phyloP scores from a whole-genome alignment of 1,284 basidiomycete genomes.

The Earliella scabrosa region DNA sequence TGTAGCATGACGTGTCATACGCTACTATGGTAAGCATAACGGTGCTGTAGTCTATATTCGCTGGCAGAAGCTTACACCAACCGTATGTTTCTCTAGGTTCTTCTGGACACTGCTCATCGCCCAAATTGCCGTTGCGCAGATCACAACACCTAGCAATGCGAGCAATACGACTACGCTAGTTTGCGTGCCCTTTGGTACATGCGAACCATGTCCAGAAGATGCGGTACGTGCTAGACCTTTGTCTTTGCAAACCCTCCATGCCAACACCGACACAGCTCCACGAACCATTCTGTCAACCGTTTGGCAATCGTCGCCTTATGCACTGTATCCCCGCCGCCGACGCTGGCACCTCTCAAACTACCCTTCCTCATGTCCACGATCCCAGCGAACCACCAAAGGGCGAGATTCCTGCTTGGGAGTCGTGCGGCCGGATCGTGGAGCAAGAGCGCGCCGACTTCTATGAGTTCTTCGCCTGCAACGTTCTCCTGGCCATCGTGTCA shows the following conservation, averaged over 20 bases:
- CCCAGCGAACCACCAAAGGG: slow-evolving; percentile 41
- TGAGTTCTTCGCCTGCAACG: slow-evolving; percentile 86
- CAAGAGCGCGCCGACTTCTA: slow-evolving; percentile 84
- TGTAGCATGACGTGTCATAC: slow-evolving; percentile 17
- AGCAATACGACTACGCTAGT: slow-evolving; percentile 39
- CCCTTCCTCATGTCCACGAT: slow-evolving; percentile 15
- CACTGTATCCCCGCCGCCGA: slow-evolving; percentile 63
- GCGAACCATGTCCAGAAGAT: slow-evolving; percentile 82
- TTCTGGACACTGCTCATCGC: no score
- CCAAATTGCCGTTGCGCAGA: no score
- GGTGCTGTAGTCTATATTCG: no score
- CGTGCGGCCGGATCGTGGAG: slow-evolving; percentile 82
- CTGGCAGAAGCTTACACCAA: no score
- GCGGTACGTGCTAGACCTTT: slow-evolving; percentile 55
- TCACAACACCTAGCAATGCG: slow-evolving; percentile 6
- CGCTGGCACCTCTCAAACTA: slow-evolving; percentile 24
- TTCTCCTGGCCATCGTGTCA: slow-evolving; percentile 70
- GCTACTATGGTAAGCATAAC: slow-evolving; percentile 5
- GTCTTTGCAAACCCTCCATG: background rate
- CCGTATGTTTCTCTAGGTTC: no score
- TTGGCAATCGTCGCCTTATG: slow-evolving; percentile 85
- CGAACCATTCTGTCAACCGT: slow-evolving; percentile 90
- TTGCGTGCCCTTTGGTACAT: slow-evolving; percentile 80
- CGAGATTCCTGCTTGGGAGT: slow-evolving; percentile 86
- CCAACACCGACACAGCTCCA: slow-evolving; percentile 55